phyloP scores from a whole-genome alignment of 2,329 filamentous ascomycete species.

The Colletotrichum eremochloae region DNA sequence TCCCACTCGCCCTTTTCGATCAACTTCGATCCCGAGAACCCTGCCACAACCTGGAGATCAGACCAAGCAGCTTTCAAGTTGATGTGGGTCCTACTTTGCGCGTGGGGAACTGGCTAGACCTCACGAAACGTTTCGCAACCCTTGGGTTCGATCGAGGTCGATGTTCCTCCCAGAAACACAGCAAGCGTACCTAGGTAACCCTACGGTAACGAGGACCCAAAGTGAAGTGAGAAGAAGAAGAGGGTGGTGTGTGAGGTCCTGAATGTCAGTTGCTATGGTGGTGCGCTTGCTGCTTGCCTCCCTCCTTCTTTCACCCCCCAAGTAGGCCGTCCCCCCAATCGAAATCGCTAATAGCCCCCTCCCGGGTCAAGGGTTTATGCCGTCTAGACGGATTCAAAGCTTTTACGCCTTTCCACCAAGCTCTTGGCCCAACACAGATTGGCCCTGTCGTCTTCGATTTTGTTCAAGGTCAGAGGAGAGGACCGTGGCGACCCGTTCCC shows the following conservation, averaged over 20 bases:
- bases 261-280: not conserved
- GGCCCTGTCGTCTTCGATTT: conserved; percentile 31
- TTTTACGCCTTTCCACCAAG: not conserved
- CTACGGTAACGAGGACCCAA: no score
- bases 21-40: conserved; percentile 42
- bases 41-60: conserved; percentile 50
- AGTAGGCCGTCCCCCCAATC: not conserved
- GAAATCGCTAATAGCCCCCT: not conserved
- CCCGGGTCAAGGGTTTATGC: not conserved
- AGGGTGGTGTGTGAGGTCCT: no score
- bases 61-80: conserved; percentile 52
- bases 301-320: not conserved
- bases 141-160: conserved; percentile 29
- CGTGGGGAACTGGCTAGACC: conserved; percentile 41
- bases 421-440: conserved; percentile 26
- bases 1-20: conserved; percentile 37
- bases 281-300: not conserved
- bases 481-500: conserved; percentile 12
- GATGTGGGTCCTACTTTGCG: conserved; percentile 43
- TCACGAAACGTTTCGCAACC: conserved; percentile 38
- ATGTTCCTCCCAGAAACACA: conserved; percentile 28
- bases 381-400: not conserved
- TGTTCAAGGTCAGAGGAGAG: conserved; percentile 17
- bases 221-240: no score
- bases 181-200: not conserved